phyloP scores from a whole-genome alignment of 441 rosid genomes.

The Heliophila coronopifolia region DNA sequence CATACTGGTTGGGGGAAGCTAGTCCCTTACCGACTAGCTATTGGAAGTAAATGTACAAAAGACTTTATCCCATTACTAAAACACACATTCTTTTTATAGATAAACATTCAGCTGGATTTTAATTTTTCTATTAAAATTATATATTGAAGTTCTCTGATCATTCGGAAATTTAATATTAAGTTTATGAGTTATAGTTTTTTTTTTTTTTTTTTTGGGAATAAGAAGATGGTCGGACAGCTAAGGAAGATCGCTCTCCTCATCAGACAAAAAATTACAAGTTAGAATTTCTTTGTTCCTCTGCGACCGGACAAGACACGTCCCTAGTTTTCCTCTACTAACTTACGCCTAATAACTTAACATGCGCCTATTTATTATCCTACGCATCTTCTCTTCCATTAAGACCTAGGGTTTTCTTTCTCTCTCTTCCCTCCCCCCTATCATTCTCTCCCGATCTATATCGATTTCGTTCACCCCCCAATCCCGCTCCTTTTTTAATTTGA shows the following conservation, averaged over 20 bases:
- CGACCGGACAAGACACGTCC: conserved; percentile 54
- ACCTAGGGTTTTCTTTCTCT: conserved; percentile 24
- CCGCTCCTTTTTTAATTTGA: conserved; percentile 5
- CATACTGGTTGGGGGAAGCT: too few relatives aligned
- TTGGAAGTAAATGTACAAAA: too few relatives aligned
- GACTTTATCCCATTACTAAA: too few relatives aligned
- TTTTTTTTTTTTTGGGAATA: too few relatives aligned
- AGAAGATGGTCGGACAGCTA: conserved; percentile 21
- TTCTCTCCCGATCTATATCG: conserved; percentile 17
- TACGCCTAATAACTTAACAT: conserved; percentile 15
- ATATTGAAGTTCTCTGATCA: too few relatives aligned
- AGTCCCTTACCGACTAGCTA: too few relatives aligned
- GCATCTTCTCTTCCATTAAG: conserved; percentile 29
- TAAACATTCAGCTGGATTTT: too few relatives aligned
- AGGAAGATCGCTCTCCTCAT: conserved; percentile 27
- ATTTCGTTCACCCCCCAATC: conserved; percentile 17
- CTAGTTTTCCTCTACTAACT: conserved; percentile 20
- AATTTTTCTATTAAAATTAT: too few relatives aligned
- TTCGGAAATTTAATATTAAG: too few relatives aligned
- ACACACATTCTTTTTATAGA: too few relatives aligned
- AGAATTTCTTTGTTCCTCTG: conserved; percentile 50
- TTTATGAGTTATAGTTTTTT: too few relatives aligned
- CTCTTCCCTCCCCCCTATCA: conserved; percentile 15
- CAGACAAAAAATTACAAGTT: conserved; percentile 25
- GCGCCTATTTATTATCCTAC: conserved; percentile 23